A percentile compares a stretch with the other conserved stretches of the same genome.
These are phyloP conservation scores for Ophiocordyceps australis DNA, from an alignment of 2,329 filamentous ascomycete genomes.

Conservation along the genomic window DNA sequence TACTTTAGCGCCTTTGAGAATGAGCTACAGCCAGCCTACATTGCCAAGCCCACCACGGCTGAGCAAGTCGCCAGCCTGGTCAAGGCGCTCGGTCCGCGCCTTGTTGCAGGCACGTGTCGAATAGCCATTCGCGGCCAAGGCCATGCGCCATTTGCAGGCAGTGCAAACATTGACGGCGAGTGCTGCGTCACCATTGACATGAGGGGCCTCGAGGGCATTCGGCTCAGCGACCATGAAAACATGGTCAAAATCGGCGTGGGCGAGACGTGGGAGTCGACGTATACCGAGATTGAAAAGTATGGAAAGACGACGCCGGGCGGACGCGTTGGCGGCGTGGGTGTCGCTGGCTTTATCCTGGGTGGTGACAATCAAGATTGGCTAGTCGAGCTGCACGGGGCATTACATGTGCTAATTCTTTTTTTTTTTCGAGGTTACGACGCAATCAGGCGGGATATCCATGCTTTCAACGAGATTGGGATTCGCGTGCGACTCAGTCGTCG, in stretches of 20 bases:
- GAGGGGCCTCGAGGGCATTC: constrained; percentile 13
- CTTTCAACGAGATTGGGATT: constrained; percentile 9
- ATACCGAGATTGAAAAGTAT: constrained; percentile 12
- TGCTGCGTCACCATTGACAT: constrained; percentile 17
- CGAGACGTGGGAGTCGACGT: constrained; percentile 19
- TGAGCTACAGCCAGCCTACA: constrained; percentile 1
- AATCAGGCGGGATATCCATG: neutral
- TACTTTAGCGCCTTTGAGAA: constrained; percentile 1
- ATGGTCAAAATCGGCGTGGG: constrained; percentile 17
- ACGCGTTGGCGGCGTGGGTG: constrained; percentile 18
- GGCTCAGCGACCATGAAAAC: constrained; percentile 10
- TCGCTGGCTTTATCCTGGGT: constrained; percentile 5
- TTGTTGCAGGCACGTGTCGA: constrained; percentile 1
- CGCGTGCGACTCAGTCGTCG: constrained; percentile 17
- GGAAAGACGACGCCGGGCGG: constrained; percentile 11
- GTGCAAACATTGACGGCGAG: constrained; percentile 13
- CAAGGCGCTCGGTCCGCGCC: neutral
- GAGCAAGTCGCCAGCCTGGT: constrained; percentile 6
- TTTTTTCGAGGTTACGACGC: too few species aligned
- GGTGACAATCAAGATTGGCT: constrained; percentile 23
- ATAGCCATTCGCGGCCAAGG: constrained; percentile 24
- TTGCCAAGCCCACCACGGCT: constrained; percentile 2
- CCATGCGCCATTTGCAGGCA: constrained; percentile 20
- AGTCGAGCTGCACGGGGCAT: constrained; percentile 8
- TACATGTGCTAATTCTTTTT: too few species aligned